Percentiles rank a stretch among this genome's conserved stretches.
phyloP scores from a whole-genome alignment of 2,329 filamentous ascomycete genomes.

The Rhynchosporium secalis region DNA sequence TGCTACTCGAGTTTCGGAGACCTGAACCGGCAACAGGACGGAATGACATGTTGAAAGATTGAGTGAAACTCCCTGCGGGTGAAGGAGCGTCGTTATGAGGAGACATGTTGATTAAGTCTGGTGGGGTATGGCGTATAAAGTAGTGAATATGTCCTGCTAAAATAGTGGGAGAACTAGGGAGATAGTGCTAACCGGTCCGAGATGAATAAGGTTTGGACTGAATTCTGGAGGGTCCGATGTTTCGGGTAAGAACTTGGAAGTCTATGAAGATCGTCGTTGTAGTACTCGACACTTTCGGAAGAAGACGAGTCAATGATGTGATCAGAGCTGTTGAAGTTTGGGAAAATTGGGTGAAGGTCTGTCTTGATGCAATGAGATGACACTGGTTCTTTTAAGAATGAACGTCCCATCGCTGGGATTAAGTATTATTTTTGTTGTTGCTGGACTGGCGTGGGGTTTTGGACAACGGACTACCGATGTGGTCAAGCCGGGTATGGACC shows the following conservation, averaged over 20 bases:
- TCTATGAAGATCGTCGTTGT: slow-evolving; percentile 12
- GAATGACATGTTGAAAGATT: slow-evolving; percentile 44
- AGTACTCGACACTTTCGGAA: background rate
- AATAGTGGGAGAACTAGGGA: slow-evolving; percentile 10
- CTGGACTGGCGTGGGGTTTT: slow-evolving; percentile 29
- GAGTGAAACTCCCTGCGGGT: slow-evolving; percentile 48
- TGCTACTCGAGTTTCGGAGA: slow-evolving; percentile 32
- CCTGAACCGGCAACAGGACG: slow-evolving; percentile 28
- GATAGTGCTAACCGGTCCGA: slow-evolving; percentile 7
- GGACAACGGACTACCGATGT: slow-evolving; percentile 11
- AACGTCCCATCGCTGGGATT: slow-evolving; percentile 17
- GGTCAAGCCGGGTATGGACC: slow-evolving; percentile 1
- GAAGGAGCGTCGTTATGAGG: slow-evolving; percentile 51
- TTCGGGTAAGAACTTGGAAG: background rate
- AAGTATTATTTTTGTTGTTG: slow-evolving; percentile 31
- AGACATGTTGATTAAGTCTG: slow-evolving; percentile 41
- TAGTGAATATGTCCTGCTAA: slow-evolving; percentile 14
- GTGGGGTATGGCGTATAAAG: slow-evolving; percentile 11
- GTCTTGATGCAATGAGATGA: slow-evolving; percentile 8
- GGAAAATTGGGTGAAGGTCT: slow-evolving; percentile 2
- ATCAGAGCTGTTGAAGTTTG: background rate
- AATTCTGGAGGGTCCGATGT: background rate
- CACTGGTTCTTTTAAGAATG: slow-evolving; percentile 8
- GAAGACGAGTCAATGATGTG: slow-evolving; percentile 8
- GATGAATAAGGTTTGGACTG: slow-evolving; percentile 8